These are phyloP conservation scores for Fistulina hepatica DNA, from an alignment of 1,284 basidiomycete species.

Conservation along the genomic window DNA sequence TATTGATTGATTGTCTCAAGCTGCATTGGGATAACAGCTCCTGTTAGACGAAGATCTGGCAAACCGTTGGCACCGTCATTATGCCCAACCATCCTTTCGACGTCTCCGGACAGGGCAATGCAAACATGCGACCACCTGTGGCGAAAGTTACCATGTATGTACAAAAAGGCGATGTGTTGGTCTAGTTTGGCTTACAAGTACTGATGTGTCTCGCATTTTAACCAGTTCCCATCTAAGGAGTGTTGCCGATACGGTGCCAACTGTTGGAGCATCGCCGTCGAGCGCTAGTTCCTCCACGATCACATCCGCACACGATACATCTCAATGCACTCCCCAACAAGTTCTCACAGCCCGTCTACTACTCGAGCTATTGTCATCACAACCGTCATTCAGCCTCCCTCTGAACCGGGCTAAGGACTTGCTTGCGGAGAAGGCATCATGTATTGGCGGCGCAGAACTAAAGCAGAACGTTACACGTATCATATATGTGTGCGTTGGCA, in stretches of 20 bases:
- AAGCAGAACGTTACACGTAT: constrained; percentile 36
- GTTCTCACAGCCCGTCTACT: constrained; percentile 58
- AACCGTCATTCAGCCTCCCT: constrained; percentile 44
- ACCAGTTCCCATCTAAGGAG: constrained; percentile 45
- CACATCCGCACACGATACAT: constrained; percentile 15
- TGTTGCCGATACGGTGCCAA: constrained; percentile 27
- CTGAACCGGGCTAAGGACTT: constrained; percentile 51
- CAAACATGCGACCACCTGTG: constrained; percentile 31
- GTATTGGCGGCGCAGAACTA: constrained; percentile 22
- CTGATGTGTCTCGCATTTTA: constrained; percentile 4
- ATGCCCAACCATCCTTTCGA: constrained; percentile 43
- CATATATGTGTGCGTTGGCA: constrained; percentile 60
- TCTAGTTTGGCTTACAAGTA: constrained; percentile 1
- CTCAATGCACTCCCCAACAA: constrained; percentile 44
- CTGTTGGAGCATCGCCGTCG: constrained; percentile 38
- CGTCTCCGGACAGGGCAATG: constrained; percentile 17
- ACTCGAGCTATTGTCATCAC: constrained; percentile 39
- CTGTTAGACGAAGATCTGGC: constrained; percentile 55
- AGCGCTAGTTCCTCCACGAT: constrained; percentile 33
- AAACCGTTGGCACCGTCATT: constrained; percentile 49
- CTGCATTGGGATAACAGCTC: background rate
- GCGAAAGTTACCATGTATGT: constrained; percentile 59
- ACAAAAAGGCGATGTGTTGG: no score
- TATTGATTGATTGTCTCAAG: background rate
- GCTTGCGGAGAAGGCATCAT: constrained; percentile 32